A percentile compares a stretch with the other conserved stretches of the same genome.
Evolutionary conservation across 352 stramenopile genomes (phyloP).

Genomic region (Phytophthora pistaciae): DNA sequence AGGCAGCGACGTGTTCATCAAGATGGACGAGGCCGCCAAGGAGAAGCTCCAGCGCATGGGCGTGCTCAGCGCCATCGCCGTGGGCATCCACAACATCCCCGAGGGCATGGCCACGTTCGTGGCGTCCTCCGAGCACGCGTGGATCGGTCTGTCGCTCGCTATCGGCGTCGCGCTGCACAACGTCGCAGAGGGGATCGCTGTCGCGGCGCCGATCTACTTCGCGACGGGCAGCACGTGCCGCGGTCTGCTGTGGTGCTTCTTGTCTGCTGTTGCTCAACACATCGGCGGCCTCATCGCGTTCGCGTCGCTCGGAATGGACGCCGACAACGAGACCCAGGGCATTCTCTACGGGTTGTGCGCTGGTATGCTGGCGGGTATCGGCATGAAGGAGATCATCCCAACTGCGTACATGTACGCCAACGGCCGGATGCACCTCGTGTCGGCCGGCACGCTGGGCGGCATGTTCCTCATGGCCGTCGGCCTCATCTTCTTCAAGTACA

Average conservation of each 20-base stretch:
- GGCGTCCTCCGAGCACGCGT: slow-evolving; percentile 88
- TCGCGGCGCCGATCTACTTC: slow-evolving; percentile 97
- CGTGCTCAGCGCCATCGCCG: slow-evolving; percentile 93
- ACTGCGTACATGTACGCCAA: slow-evolving; percentile 93
- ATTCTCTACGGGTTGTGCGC: slow-evolving; percentile 93
- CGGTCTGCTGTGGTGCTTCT: slow-evolving; percentile 94
- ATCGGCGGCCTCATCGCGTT: slow-evolving; percentile 92
- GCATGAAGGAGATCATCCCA: slow-evolving; percentile 92
- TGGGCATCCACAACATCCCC: slow-evolving; percentile 97
- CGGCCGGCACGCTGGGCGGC: slow-evolving; percentile 79
- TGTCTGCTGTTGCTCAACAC: slow-evolving; percentile 93
- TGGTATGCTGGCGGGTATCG: slow-evolving; percentile 96
- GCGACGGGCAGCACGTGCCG: slow-evolving; percentile 94
- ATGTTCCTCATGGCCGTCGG: slow-evolving; percentile 91
- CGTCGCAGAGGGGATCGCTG: slow-evolving; percentile 96
- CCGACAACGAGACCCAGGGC: slow-evolving; percentile 79
- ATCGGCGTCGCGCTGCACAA: slow-evolving; percentile 97
- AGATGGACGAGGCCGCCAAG: slow-evolving; percentile 55
- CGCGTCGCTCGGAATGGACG: slow-evolving; percentile 78
- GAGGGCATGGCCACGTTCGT: slow-evolving; percentile 97
- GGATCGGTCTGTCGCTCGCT: slow-evolving; percentile 89
- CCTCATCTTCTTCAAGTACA: slow-evolving; percentile 90
- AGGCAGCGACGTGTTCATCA: slow-evolving; percentile 53
- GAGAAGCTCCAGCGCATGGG: slow-evolving; percentile 86
- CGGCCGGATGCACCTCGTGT: slow-evolving; percentile 86